These are phyloP conservation scores for Sphaerulina vaccinii DNA, from an alignment of 2,329 filamentous ascomycete species.

Conservation along the genomic window DNA sequence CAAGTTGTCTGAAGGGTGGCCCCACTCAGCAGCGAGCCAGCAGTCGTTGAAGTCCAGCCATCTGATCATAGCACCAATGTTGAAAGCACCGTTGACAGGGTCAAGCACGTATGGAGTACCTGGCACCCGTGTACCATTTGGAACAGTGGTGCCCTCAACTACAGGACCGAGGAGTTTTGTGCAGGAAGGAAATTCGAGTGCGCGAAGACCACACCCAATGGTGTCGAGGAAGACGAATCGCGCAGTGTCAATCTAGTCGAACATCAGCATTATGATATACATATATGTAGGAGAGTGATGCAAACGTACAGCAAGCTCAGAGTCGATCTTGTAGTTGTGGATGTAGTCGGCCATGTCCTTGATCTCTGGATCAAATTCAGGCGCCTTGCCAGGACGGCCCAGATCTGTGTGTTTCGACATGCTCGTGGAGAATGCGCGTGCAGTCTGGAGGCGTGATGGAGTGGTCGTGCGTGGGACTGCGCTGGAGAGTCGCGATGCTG, in stretches of 20 bases:
- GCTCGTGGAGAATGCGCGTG: constrained; percentile 34
- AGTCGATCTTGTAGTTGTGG: constrained; percentile 86
- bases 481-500: constrained; percentile 6
- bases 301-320: constrained; percentile 84
- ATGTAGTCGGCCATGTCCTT: constrained; percentile 94
- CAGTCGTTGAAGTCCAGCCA: constrained; percentile 99
- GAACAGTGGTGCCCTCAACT: constrained; percentile 85
- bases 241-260: constrained; percentile 84
- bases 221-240: constrained; percentile 97
- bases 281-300: no score
- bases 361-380: constrained; percentile 81
- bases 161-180: constrained; percentile 89
- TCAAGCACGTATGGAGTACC: constrained; percentile 94
- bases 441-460: constrained; percentile 20
- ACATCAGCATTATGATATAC: constrained; percentile 22
- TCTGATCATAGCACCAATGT: constrained; percentile 97
- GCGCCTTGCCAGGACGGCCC: constrained; percentile 31
- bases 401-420: constrained; percentile 35
- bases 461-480: background rate
- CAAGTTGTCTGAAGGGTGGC: constrained; percentile 96
- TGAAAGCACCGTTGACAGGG: constrained; percentile 94
- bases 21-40: constrained; percentile 98
- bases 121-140: constrained; percentile 86
- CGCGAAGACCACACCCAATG: constrained; percentile 93
- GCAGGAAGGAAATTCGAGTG: constrained; percentile 92